phyloP scores from a whole-genome alignment of 1,139 yeast genomes.

The Wickerhamomyces sp. region DNA sequence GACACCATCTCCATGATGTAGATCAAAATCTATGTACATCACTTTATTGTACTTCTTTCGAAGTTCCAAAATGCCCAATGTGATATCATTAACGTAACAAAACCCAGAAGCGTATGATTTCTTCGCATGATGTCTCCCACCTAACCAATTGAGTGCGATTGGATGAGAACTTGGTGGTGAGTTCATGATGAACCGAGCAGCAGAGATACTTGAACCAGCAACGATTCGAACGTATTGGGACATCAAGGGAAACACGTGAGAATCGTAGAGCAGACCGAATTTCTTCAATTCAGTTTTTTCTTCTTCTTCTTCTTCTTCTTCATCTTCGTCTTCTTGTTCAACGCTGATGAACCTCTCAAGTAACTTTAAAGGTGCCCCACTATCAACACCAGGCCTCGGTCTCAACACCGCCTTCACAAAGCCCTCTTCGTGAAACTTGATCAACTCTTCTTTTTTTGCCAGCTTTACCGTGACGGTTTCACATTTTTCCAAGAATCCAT shows the following conservation, averaged over 20 bases:
- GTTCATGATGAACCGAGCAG: conserved; percentile 35
- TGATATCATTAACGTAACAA: conserved; percentile 69
- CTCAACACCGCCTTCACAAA: conserved; percentile 34
- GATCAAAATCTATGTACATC: conserved; percentile 64
- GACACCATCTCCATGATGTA: conserved; percentile 82
- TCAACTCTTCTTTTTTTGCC: conserved; percentile 28
- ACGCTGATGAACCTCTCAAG: neutral
- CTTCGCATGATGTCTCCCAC: conserved; percentile 72
- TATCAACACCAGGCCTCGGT: conserved; percentile 18
- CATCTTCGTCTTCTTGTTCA: conserved; percentile 1
- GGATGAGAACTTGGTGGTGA: conserved; percentile 12
- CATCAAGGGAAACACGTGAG: conserved; percentile 56
- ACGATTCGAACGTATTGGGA: conserved; percentile 42
- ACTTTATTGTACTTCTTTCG: conserved; percentile 44
- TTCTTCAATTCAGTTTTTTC: conserved; percentile 10
- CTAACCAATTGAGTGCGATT: conserved; percentile 67
- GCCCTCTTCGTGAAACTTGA: conserved; percentile 35
- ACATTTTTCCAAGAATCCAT: conserved; percentile 29
- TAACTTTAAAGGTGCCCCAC: neutral
- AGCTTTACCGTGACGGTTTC: conserved; percentile 25
- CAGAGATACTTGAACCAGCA: conserved; percentile 55
- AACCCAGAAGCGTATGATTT: conserved; percentile 60
- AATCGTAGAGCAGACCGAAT: conserved; percentile 53
- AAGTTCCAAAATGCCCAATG: conserved; percentile 45
- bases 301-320: conserved; percentile 6